Base-by-base conservation (phyloP, 1,139 yeast species). In the Barnettozyma hawaiiensis region DNA sequence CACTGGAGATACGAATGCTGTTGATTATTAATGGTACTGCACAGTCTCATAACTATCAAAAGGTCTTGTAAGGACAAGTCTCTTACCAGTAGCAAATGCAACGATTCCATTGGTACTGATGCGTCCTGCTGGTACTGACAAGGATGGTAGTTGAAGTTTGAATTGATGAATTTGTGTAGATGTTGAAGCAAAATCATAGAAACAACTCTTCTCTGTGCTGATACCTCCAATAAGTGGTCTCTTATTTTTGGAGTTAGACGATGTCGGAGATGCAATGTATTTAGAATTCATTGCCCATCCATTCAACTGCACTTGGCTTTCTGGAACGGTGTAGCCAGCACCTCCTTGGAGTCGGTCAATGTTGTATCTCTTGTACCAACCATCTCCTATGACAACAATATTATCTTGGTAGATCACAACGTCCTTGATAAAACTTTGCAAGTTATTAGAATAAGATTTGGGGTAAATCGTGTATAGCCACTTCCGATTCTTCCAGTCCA, bases 381-480 rank as follows among this genome's bases (percentile, higher is more conserved):
- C 67, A 20, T 57, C 53, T 2, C 67, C 68, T 29, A 63, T 46
- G 2, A 62, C 65, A 3, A 61, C 46, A 2, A 64, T 35, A 20
- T 54, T 55, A 7, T 45, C 49, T n/a, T 57, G 54, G 26, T 47
- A 37, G 5, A 60, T 41, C 1, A 60, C 45, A 2, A 64, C 56
- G 37, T 58, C 66, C 31, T 43, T 48, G 5, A 57, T 57, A 7
- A 45, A 41, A 5, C 52, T 43, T 5, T 49, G 45, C 1, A 55
- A 45, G 40, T 50, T 57, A 16, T 29, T 44, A 18, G 50, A 47
- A 19, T 48, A 44, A 2, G 57, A 38, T 14, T 39, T 32, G 19
- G 65, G 64, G 37, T 61, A 61, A 6, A 65, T 60, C 1, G 66
- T 57, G 20, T 49, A 45, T 10, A 61, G 44, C 65, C 66, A 61